A percentile compares a stretch with the other conserved stretches of the same genome.
Conservation (phyloP, 176 grass and related monocot genomes). For the Paspalum vaginatum region DNA sequence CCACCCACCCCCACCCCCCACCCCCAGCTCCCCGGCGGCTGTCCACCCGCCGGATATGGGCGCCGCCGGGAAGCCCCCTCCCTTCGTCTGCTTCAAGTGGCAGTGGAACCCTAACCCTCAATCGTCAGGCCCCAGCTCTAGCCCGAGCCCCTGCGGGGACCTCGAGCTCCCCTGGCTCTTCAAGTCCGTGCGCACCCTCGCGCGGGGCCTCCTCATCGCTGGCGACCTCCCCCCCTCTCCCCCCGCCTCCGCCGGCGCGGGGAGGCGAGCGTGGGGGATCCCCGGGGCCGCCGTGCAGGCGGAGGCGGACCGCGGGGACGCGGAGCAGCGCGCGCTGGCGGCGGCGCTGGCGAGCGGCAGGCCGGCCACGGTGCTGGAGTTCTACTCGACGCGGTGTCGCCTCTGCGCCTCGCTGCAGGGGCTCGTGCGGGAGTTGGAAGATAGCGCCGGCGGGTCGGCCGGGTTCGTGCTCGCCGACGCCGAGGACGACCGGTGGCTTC, state of each 20-base stretch:
- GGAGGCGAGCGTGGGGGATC: neutral
- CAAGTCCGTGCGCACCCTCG: conserved; percentile 72
- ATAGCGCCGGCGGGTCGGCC: conserved; percentile 35
- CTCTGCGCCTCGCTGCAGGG: conserved; percentile 78
- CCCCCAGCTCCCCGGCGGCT: no score
- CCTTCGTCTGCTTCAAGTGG: conserved; percentile 84
- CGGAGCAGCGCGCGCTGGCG: conserved; percentile 76
- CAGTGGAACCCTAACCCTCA: conserved; percentile 51
- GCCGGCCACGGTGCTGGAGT: conserved; percentile 78
- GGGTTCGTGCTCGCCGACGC: conserved; percentile 88
- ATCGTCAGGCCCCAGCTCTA: neutral
- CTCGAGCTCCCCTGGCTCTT: conserved; percentile 80
- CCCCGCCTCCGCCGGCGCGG: neutral
- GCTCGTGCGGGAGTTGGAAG: conserved; percentile 65
- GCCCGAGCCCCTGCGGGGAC: conserved; percentile 60
- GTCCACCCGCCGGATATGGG: conserved; percentile 42
- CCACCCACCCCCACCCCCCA: no score
- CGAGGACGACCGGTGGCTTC: conserved; percentile 91
- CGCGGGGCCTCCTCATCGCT: conserved; percentile 72
- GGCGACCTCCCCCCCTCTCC: conserved; percentile 39
- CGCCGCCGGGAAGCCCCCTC: conserved; percentile 43
- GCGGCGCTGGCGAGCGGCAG: conserved; percentile 65
- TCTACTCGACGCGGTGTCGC: conserved; percentile 85
- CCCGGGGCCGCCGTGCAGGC: neutral
- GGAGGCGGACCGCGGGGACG: conserved; percentile 59